These are phyloP conservation scores for Carpinus fangiana DNA, from an alignment of 306 rosid species.

Conservation along the genomic window DNA sequence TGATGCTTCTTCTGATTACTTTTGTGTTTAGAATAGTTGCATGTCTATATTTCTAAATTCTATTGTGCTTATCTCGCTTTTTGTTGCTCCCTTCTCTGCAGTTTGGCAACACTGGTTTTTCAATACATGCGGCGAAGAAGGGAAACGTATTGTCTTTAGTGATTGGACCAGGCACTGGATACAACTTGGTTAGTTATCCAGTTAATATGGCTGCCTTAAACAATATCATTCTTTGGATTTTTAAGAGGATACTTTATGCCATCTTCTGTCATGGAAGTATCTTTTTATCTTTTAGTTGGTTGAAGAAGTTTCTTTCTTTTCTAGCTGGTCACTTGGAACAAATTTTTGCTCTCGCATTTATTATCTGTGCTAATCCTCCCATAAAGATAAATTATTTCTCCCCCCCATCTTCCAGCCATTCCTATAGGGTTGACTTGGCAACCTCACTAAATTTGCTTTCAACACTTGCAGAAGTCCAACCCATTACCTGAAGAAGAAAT, in stretches of 20 bases:
- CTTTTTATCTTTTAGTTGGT: neutral
- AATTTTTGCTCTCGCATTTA: neutral
- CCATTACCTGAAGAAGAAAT: conserved; percentile 61
- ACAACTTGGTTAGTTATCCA: conserved; percentile 69
- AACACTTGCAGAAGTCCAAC: conserved; percentile 68
- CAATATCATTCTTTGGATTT: neutral
- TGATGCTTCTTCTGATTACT: neutral
- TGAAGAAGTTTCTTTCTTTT: neutral
- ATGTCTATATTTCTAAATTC: neutral
- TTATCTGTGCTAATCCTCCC: neutral
- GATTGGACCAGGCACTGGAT: conserved; percentile 97
- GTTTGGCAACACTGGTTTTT: conserved; percentile 75
- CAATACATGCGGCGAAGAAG: conserved; percentile 73
- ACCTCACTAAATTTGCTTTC: conserved; percentile 18
- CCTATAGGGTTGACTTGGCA: conserved; percentile 7
- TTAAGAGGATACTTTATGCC: neutral
- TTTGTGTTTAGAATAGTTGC: neutral
- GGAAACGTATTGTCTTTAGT: conserved; percentile 62
- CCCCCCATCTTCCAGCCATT: neutral
- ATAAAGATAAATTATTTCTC: neutral
- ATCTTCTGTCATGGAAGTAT: neutral
- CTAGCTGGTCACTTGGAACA: neutral
- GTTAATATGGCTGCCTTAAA: neutral
- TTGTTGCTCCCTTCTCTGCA: conserved; percentile 30
- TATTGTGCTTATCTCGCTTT: neutral